phyloP scores from a whole-genome alignment of 2,329 filamentous ascomycete genomes.

The Microcera coccophila region DNA sequence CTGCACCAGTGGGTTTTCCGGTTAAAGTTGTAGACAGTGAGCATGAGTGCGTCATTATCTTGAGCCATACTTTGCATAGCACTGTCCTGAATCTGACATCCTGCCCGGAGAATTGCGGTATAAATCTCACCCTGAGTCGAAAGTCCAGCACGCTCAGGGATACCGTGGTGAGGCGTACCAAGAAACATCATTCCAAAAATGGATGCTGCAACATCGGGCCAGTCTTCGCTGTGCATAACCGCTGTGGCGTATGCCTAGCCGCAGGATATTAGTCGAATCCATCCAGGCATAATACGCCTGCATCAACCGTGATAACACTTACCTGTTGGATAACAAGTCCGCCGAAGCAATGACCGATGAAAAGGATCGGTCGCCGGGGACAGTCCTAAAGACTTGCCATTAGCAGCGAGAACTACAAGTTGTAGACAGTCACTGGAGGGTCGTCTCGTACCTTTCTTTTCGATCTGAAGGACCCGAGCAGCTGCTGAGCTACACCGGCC shows the following conservation, averaged over 20 bases:
- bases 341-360: conserved; percentile 15
- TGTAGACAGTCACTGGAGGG: too few relatives aligned
- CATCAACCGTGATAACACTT: too few relatives aligned
- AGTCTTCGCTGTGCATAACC: neutral
- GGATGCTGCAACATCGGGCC: neutral
- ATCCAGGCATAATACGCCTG: too few relatives aligned
- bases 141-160: neutral
- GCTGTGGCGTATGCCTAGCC: too few relatives aligned
- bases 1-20: neutral
- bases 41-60: neutral
- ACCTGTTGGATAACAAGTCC: conserved; percentile 10
- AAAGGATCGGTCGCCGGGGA: conserved; percentile 6
- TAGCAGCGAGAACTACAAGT: too few relatives aligned
- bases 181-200: neutral
- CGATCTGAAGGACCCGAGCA: conserved; percentile 1
- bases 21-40: neutral
- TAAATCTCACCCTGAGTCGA: neutral
- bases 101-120: neutral
- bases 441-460: neutral
- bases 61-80: neutral
- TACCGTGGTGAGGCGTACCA: neutral
- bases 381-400: too few relatives aligned
- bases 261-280: too few relatives aligned
- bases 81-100: neutral
- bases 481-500: conserved; percentile 1